Conservation (phyloP, 2,329 filamentous ascomycete species). For the Calonectria henricotiae region DNA sequence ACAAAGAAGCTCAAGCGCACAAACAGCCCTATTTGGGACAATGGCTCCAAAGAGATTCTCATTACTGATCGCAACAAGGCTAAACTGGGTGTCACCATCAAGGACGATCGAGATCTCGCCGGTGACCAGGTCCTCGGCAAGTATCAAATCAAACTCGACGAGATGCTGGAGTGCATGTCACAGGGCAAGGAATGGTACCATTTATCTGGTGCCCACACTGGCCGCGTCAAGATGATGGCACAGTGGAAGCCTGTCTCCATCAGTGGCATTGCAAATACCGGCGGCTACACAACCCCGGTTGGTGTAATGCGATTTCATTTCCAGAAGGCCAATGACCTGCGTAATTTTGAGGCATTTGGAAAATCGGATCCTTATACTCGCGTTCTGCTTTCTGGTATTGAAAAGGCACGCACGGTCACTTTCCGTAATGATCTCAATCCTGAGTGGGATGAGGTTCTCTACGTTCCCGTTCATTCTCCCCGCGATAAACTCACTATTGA, state of each 20-base stretch:
- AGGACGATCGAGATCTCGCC: slow-evolving; percentile 91
- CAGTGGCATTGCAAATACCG: slow-evolving; percentile 84
- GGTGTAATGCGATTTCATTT: slow-evolving; percentile 97
- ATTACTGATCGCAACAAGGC: slow-evolving; percentile 95
- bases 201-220: slow-evolving; percentile 83
- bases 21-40: slow-evolving; percentile 97
- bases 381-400: slow-evolving; percentile 89
- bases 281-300: slow-evolving; percentile 93
- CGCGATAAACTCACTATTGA: slow-evolving; percentile 91
- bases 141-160: slow-evolving; percentile 95
- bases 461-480: slow-evolving; percentile 88
- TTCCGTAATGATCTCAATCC: slow-evolving; percentile 97
- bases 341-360: slow-evolving; percentile 94
- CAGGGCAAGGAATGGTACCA: slow-evolving; percentile 99
- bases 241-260: slow-evolving; percentile 97
- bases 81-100: slow-evolving; percentile 92
- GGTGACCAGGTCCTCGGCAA: slow-evolving; percentile 89
- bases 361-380: slow-evolving; percentile 97
- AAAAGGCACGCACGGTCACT: slow-evolving; percentile 93
- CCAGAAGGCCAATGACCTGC: slow-evolving; percentile 84
- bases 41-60: slow-evolving; percentile 93
- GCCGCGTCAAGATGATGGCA: slow-evolving; percentile 90
- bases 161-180: slow-evolving; percentile 90
- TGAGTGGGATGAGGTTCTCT: slow-evolving; percentile 95
- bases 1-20: slow-evolving; percentile 96